These are phyloP conservation scores for Monilinia fructicola DNA, from an alignment of 2,329 filamentous ascomycete genomes.

Conservation along the genomic window DNA sequence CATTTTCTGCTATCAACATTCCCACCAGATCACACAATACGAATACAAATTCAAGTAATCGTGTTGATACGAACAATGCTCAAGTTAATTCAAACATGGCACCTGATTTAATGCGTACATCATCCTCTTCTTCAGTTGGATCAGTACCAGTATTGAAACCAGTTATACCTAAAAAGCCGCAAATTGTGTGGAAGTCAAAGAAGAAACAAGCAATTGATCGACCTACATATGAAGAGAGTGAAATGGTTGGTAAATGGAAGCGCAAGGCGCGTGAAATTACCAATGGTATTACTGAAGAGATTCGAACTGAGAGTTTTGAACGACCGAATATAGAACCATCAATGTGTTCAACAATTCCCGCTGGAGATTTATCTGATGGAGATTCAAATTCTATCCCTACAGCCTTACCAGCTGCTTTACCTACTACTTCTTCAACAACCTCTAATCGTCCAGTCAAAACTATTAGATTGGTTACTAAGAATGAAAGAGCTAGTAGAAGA, in stretches of 20 bases:
- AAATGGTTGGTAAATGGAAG: slow-evolving; percentile 31
- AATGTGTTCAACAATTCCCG: slow-evolving; percentile 9
- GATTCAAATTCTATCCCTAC: slow-evolving; percentile 30
- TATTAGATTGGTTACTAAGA: slow-evolving; percentile 34
- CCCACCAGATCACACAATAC: slow-evolving; percentile 24
- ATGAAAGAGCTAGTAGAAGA: slow-evolving; percentile 26
- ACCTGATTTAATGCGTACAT: slow-evolving; percentile 27
- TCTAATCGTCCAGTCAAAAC: slow-evolving; percentile 27
- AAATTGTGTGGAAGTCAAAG: slow-evolving; percentile 30
- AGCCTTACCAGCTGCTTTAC: not conserved
- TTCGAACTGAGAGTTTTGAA: slow-evolving; percentile 35
- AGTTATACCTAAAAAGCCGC: slow-evolving; percentile 15
- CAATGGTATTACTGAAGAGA: slow-evolving; percentile 24
- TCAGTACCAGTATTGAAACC: slow-evolving; percentile 23
- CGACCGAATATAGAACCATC: slow-evolving; percentile 28
- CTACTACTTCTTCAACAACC: slow-evolving; percentile 17
- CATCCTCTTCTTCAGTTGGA: slow-evolving; percentile 26
- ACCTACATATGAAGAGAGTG: slow-evolving; percentile 30
- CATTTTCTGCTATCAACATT: slow-evolving; percentile 27
- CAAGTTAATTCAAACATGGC: slow-evolving; percentile 24
- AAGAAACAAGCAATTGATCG: slow-evolving; percentile 25
- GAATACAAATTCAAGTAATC: slow-evolving; percentile 21
- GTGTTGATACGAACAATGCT: slow-evolving; percentile 8
- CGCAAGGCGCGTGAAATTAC: slow-evolving; percentile 36
- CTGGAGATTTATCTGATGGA: slow-evolving; percentile 33